A percentile compares a stretch with the other conserved stretches of the same genome.
Evolutionary conservation across 208 protist genomes (phyloP).

Genomic region (Crithidia brevicula): DNA sequence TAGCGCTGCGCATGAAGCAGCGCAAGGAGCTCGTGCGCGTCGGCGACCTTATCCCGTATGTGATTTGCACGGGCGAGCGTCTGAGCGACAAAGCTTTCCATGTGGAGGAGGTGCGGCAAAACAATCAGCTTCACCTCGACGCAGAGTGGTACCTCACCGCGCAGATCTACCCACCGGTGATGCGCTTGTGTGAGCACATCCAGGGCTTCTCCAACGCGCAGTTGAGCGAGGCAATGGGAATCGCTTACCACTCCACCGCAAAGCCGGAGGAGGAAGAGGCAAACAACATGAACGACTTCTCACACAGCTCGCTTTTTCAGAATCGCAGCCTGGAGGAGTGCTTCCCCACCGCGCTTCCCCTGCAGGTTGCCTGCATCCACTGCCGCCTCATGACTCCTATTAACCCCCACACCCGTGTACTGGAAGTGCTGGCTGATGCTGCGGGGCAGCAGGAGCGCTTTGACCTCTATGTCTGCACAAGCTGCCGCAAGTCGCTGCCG

Average conservation of each 20-base stretch:
- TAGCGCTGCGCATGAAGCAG: slow-evolving; percentile 94
- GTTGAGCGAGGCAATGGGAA: slow-evolving; percentile 87
- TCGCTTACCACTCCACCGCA: slow-evolving; percentile 48
- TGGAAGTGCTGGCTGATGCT: slow-evolving; percentile 48
- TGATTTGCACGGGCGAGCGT: slow-evolving; percentile 92
- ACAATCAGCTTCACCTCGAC: slow-evolving; percentile 76
- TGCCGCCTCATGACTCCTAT: slow-evolving; percentile 73
- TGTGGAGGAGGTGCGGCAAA: slow-evolving; percentile 85
- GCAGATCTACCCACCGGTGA: slow-evolving; percentile 95
- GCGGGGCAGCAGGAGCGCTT: slow-evolving; percentile 39
- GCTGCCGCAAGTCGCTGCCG: slow-evolving; percentile 57
- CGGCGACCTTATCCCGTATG: slow-evolving; percentile 97
- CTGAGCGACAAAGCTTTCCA: slow-evolving; percentile 82
- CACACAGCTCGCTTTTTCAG: slow-evolving; percentile 78
- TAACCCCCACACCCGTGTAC: slow-evolving; percentile 81
- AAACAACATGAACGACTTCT: slow-evolving; percentile 64
- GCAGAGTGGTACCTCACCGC: slow-evolving; percentile 94
- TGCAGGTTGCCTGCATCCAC: slow-evolving; percentile 77
- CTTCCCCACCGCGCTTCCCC: slow-evolving; percentile 71
- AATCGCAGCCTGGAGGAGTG: slow-evolving; percentile 65
- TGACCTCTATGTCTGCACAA: slow-evolving; percentile 78
- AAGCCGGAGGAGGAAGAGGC: slow-evolving; percentile 33
- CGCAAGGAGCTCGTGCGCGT: slow-evolving; percentile 91
- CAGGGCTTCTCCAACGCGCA: slow-evolving; percentile 84
- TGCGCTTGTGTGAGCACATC: slow-evolving; percentile 95